These are phyloP conservation scores for Cyclocybe cylindracea DNA, from an alignment of 768 basidiomycete species.

Conservation along the genomic window DNA sequence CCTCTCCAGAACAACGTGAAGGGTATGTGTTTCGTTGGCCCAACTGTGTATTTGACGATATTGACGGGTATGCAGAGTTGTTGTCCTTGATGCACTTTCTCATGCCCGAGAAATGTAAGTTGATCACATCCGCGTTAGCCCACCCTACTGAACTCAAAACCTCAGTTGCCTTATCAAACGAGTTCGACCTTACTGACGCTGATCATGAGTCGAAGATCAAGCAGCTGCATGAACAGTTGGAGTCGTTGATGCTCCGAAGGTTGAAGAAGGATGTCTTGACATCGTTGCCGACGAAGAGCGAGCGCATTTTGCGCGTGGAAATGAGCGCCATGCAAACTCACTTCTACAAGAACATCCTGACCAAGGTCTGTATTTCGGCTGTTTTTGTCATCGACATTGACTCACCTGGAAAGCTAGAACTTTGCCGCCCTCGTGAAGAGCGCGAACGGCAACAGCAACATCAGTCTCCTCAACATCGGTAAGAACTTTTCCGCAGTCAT, in stretches of 20 bases:
- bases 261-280: constrained; percentile 97
- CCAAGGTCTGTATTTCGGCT: constrained; percentile 57
- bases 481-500: constrained; percentile 20
- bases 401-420: constrained; percentile 54
- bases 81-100: constrained; percentile 98
- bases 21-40: constrained; percentile 48
- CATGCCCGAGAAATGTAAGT: constrained; percentile 95
- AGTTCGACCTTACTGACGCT: constrained; percentile 91
- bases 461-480: constrained; percentile 95
- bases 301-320: constrained; percentile 95
- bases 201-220: constrained; percentile 96
- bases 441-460: constrained; percentile 85
- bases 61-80: constrained; percentile 58
- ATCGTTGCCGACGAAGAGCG: constrained; percentile 95
- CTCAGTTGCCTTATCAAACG: constrained; percentile 86
- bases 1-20: constrained; percentile 99
- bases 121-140: background rate
- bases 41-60: background rate
- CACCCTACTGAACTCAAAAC: background rate
- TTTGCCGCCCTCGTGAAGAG: constrained; percentile 91
- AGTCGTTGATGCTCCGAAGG: constrained; percentile 91
- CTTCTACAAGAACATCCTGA: constrained; percentile 98
- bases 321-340: constrained; percentile 96
- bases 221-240: constrained; percentile 90
- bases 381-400: background rate